Evolutionary conservation across 1,139 yeast species (phyloP), one percentile per base, ranked within the genome.

Genomic region (Hyphopichia wangnamkhiaoensis): DNA sequence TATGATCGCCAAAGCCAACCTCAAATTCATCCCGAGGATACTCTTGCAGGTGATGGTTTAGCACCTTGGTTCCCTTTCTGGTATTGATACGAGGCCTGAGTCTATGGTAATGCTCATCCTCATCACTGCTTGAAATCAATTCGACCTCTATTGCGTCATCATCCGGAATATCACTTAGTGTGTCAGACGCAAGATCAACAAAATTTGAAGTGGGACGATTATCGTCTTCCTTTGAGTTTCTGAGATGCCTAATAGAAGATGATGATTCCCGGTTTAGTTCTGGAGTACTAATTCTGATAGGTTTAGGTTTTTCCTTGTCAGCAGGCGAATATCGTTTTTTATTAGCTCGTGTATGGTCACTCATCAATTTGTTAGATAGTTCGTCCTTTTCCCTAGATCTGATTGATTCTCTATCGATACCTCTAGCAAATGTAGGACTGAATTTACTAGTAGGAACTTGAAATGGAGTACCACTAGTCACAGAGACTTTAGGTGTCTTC

Each of bases 81-180:
- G n/a, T n/a, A n/a, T n/a, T n/a, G n/a, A n/a, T n/a, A n/a, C n/a
- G n/a, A n/a, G 24, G 10, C 18, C 33, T 19, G 21, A n/a, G 5
- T 31, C 33, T 19, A 8, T 6, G n/a, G n/a, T n/a, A n/a, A 7
- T 7, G 15, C 9, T 23, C 21, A 14, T 32, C 35, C 15, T 32
- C 35, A 20, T 32, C 35, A 7, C 35, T 24, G 17, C 35, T 32
- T 5, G 27, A 13, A 15, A 32, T 13, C n/a, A 32, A 8, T 24
- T 32, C 18, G 12, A 32, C 35, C 4, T 24, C 14, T 5, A 32
- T 32, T 7, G 17, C 35, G 8, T 31, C 25, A 19, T 31, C 34
- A 24, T 32, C 35, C 13, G 28, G 29, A 24, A 32, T 32, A 21
- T 32, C 35, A 4, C 18, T 21, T 4, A 32, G 14, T 4, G 17